Conservation (phyloP, 192 early-diverging fungal genomes). For the Chytriomyces confervae region DNA sequence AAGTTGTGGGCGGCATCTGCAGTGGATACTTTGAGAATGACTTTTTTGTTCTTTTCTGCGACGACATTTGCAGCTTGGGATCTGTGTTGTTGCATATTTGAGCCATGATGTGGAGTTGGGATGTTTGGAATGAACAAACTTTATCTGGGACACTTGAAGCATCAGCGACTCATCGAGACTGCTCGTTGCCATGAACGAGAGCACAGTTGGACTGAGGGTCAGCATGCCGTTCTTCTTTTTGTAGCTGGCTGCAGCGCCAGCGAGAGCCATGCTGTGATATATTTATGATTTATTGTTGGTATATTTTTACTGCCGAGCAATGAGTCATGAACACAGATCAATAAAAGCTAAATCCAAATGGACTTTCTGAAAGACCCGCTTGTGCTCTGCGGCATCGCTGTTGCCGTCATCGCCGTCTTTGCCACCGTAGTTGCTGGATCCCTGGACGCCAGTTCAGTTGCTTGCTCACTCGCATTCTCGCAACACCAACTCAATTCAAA, state of each 20-base stretch:
- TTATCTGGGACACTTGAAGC: not conserved
- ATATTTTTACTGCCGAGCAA: too few relatives aligned
- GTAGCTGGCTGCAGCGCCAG: not conserved
- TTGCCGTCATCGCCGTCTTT: not conserved
- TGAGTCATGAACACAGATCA: too few relatives aligned
- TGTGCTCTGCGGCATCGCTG: not conserved
- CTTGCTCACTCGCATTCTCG: not conserved
- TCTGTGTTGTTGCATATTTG: not conserved
- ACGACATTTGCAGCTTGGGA: constrained; percentile 17
- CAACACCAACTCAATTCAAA: not conserved
- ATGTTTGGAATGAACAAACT: not conserved
- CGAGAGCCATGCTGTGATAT: not conserved
- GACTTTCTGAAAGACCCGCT: too few relatives aligned
- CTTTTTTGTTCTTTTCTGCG: constrained; percentile 37
- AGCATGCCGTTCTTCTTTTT: constrained; percentile 13
- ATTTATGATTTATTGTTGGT: too few relatives aligned
- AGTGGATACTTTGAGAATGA: constrained; percentile 63
- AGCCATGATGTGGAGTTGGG: not conserved
- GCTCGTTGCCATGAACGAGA: not conserved
- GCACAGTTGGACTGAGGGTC: not conserved
- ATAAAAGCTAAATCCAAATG: too few relatives aligned
- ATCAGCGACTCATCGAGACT: not conserved
- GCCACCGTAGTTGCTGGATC: not conserved
- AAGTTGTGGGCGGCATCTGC: constrained; percentile 47
- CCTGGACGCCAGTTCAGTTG: not conserved